Evolutionary conservation across 164 flowering plant species (phyloP).

Genomic region (Paratinospora sagittata): DNA sequence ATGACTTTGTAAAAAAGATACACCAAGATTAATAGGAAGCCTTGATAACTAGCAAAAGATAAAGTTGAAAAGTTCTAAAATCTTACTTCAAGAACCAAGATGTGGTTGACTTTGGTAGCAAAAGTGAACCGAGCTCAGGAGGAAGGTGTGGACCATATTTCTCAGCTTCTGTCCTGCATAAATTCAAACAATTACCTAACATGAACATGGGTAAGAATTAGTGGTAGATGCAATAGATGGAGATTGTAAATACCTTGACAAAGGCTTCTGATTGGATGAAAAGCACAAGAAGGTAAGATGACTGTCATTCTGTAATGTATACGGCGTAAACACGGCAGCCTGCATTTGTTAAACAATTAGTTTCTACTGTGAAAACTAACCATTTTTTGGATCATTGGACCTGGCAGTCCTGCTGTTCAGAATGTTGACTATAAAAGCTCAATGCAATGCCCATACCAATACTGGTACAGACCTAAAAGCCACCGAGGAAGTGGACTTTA

Average conservation of each 20-base stretch:
- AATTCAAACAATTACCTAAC: neutral
- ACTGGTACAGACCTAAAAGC: too few species aligned
- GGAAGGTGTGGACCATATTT: constrained; percentile 37
- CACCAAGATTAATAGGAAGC: neutral
- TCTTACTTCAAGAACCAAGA: constrained; percentile 90
- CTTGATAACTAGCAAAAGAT: neutral
- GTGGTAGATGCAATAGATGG: constrained; percentile 4
- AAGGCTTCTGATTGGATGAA: constrained; percentile 43
- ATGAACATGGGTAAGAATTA: neutral
- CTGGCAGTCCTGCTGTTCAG: neutral
- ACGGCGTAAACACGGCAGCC: constrained; percentile 69
- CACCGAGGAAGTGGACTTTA: too few species aligned
- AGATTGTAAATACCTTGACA: constrained; percentile 43
- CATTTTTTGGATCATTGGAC: neutral
- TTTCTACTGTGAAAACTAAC: neutral
- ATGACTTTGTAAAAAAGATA: neutral
- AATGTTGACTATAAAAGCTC: neutral
- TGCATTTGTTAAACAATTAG: constrained; percentile 28
- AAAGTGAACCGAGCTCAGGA: constrained; percentile 56
- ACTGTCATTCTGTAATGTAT: constrained; percentile 63
- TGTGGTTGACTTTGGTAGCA: constrained; percentile 52
- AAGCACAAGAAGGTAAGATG: constrained; percentile 47
- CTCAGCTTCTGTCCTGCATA: constrained; percentile 51
- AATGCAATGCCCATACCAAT: neutral
- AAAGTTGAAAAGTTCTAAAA: neutral